phyloP scores from a whole-genome alignment of 768 basidiomycete species.

The Trametes gibbosa region DNA sequence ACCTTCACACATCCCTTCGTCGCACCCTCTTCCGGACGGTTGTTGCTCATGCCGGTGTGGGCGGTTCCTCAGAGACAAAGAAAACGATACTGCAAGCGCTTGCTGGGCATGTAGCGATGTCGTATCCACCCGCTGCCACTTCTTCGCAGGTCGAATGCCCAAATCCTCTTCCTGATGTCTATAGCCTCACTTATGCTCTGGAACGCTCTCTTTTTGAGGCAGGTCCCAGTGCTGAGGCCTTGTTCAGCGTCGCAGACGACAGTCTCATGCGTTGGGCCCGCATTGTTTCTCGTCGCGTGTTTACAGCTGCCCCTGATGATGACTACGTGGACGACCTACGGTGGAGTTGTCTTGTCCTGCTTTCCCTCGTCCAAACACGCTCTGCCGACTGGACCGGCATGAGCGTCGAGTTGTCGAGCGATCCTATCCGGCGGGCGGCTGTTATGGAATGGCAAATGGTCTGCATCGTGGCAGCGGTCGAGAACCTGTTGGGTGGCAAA shows the following conservation, averaged over 20 bases:
- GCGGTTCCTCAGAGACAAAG: neutral
- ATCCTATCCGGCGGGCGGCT: constrained; percentile 5
- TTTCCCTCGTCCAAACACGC: constrained; percentile 8
- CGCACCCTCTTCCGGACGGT: neutral
- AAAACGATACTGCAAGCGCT: neutral
- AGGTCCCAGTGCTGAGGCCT: no score
- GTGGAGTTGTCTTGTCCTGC: constrained; percentile 16
- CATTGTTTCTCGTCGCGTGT: neutral
- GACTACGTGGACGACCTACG: neutral
- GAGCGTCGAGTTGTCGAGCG: neutral
- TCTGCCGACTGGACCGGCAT: neutral
- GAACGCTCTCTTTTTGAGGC: neutral
- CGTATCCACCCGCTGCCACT: neutral
- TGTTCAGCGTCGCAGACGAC: neutral
- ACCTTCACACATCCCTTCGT: neutral
- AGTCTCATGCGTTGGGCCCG: neutral
- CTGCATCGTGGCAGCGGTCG: constrained; percentile 13
- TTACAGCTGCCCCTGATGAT: neutral
- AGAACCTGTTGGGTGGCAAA: neutral
- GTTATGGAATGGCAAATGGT: constrained; percentile 21
- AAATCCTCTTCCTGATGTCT: neutral
- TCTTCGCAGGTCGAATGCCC: neutral
- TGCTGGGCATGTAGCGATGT: constrained; percentile 13
- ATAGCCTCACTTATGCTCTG: neutral
- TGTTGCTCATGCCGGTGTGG: neutral